Conservation (phyloP, 768 basidiomycete genomes). For the Roridomyces roridus region DNA sequence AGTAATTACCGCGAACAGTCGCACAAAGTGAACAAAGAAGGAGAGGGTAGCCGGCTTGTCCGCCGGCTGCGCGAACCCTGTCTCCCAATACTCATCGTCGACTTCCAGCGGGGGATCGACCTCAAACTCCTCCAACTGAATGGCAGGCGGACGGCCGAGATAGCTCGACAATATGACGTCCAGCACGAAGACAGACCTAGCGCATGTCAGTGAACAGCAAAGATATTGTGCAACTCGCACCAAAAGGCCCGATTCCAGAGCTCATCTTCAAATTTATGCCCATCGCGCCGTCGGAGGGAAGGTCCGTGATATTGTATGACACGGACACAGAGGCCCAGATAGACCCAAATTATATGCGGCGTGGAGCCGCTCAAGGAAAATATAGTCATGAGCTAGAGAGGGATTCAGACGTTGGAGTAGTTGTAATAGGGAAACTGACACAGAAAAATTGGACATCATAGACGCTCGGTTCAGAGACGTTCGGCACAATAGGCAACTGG, state of each 20-base stretch:
- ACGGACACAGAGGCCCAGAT: constrained; percentile 47
- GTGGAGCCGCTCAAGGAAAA: constrained; percentile 46
- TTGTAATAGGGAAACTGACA: constrained; percentile 33
- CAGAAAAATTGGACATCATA: constrained; percentile 53
- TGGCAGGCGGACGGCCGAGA: constrained; percentile 67
- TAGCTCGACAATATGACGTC: constrained; percentile 46
- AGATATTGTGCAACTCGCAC: constrained; percentile 22
- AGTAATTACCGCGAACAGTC: constrained; percentile 48
- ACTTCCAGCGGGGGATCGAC: constrained; percentile 68
- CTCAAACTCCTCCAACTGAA: constrained; percentile 77
- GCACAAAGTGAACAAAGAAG: constrained; percentile 57
- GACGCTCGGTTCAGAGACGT: constrained; percentile 43
- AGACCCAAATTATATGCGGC: constrained; percentile 48
- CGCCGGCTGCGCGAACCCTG: constrained; percentile 65
- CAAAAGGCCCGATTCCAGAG: constrained; percentile 55
- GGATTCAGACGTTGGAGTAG: not conserved
- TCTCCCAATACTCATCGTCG: constrained; percentile 53
- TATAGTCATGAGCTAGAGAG: constrained; percentile 36
- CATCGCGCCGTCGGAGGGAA: constrained; percentile 46
- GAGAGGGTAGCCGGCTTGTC: constrained; percentile 59
- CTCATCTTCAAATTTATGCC: constrained; percentile 45
- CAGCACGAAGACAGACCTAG: constrained; percentile 33
- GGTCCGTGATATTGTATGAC: constrained; percentile 59
- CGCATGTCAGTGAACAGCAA: too few species aligned
- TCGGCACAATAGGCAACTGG: constrained; percentile 52